Base-by-base conservation (phyloP, 805 yeast species). In the Metschnikowia gelsemii region DNA sequence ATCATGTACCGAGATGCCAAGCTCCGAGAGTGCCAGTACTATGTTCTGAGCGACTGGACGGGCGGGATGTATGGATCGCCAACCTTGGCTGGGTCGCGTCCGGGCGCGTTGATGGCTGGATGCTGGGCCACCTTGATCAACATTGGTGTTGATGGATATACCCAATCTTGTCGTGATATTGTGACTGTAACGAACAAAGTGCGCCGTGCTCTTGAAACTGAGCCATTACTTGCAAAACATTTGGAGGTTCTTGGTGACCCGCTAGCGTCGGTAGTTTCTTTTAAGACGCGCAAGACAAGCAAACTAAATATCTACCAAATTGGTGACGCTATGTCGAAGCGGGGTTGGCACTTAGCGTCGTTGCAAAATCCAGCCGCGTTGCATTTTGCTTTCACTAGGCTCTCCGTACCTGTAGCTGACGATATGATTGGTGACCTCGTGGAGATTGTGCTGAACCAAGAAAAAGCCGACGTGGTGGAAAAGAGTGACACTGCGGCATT, bases 21-120 rank as follows among this genome's bases (percentile, higher is more conserved):
- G 43, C 73, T 88, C 42, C 74, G 99, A 43, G 75, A 76, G 50
- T 75, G 83, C 55, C 99, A 93, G 66, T 91, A 93, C 63, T 93
- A 82, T 61, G 75, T 90, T 22, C 74, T 80, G 38, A 70, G 87
- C 1, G 87, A 82, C 47, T 91, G 99, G 99, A 71, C 81, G 4
- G 99, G 99, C 23, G 99, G 99, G 0, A 70, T 91, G 52, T 91
- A 91, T 58, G 99, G 97, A 0, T 87, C 96, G 0, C 97, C 98
- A 2, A 93, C 98, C 0, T 68, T 93, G 36, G 97, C 98, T 0
- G 99, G 99, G 1, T 87, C 96, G 8, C 77, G 98, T 50, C 98
- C 98, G 0, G 99, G 99, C 35, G 97, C 98, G 0, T 70, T 91
- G 25, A 85, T 89, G 74, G 98, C 85, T n/a, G 98, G 97, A 0